Evolutionary conservation across 805 yeast genomes (phyloP).

Genomic region (Suhomyces canberraensis): DNA sequence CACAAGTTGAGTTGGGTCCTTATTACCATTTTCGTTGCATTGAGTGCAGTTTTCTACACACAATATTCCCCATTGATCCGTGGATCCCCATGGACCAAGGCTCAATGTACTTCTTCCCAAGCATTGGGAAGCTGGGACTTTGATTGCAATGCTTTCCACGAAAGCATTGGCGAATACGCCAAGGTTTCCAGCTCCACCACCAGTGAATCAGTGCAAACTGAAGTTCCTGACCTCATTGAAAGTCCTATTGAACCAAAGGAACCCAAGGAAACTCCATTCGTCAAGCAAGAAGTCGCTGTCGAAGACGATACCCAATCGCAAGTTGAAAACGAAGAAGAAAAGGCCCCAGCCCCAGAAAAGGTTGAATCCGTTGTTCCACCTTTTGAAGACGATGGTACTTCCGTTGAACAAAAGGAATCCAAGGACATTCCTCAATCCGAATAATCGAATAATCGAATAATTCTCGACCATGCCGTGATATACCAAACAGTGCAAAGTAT

Average conservation of each 20-base stretch:
- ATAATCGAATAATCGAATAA: too few species aligned
- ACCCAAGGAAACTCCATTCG: slow-evolving; percentile 24
- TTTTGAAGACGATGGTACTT: slow-evolving; percentile 9
- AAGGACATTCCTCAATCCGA: slow-evolving; percentile 10
- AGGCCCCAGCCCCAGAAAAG: slow-evolving; percentile 5
- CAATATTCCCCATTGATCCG: slow-evolving; percentile 71
- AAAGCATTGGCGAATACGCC: slow-evolving; percentile 23
- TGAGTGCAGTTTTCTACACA: slow-evolving; percentile 53
- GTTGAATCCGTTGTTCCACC: slow-evolving; percentile 12
- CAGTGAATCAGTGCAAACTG: slow-evolving; percentile 1
- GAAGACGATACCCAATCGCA: slow-evolving; percentile 1
- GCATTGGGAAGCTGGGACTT: slow-evolving; percentile 79
- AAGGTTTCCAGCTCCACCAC: slow-evolving; percentile 6
- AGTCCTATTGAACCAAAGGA: slow-evolving; percentile 15
- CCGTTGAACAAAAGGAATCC: slow-evolving; percentile 1
- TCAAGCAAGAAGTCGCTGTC: slow-evolving; percentile 3
- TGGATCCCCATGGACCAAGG: slow-evolving; percentile 77
- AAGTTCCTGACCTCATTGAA: slow-evolving; percentile 13
- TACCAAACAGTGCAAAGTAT: too few species aligned
- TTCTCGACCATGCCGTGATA: too few species aligned
- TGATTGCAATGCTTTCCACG: slow-evolving; percentile 62
- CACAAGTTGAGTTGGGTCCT: slow-evolving; percentile 44
- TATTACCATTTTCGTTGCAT: slow-evolving; percentile 46
- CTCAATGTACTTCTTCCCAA: slow-evolving; percentile 59
- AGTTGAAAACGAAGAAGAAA: slow-evolving; percentile 6